A percentile compares a stretch with the other conserved stretches of the same genome.
These are phyloP conservation scores for Prunus davidiana DNA, from an alignment of 306 rosid genomes.

Conservation along the genomic window DNA sequence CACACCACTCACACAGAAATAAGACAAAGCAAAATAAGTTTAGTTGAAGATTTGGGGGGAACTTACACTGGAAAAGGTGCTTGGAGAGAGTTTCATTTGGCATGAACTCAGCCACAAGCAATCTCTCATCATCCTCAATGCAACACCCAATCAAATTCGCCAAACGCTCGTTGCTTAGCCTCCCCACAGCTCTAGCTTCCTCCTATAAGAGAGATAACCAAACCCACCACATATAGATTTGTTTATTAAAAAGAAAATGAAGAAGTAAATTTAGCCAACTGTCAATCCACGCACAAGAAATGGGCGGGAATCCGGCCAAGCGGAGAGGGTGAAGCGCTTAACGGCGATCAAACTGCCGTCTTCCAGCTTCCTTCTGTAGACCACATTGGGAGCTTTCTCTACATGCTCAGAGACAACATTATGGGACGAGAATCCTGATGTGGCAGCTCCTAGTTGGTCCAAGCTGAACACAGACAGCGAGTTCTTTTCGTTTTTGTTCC, in stretches of 20 bases:
- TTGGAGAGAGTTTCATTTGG: conserved; percentile 88
- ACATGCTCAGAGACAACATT: conserved; percentile 76
- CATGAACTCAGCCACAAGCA: conserved; percentile 94
- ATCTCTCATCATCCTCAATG: conserved; percentile 76
- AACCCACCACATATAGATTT: neutral
- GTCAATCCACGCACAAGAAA: conserved; percentile 53
- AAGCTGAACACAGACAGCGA: conserved; percentile 49
- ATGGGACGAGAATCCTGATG: conserved; percentile 67
- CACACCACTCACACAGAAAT: neutral
- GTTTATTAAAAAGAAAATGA: neutral
- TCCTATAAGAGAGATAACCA: conserved; percentile 40
- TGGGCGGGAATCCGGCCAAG: conserved; percentile 96
- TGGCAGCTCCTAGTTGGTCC: conserved; percentile 57
- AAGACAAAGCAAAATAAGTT: neutral
- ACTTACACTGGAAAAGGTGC: conserved; percentile 86
- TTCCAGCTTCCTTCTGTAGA: conserved; percentile 65
- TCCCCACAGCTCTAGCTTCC: conserved; percentile 83
- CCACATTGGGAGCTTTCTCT: conserved; percentile 81
- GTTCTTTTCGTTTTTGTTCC: conserved; percentile 32
- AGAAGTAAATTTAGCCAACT: neutral
- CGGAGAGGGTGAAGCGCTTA: conserved; percentile 80
- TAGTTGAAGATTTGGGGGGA: neutral
- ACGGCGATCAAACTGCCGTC: conserved; percentile 71
- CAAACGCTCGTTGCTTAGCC: conserved; percentile 53
- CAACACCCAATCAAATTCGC: conserved; percentile 87